Evolutionary conservation across 2,329 filamentous ascomycete species (phyloP).

Genomic region (Xylariaceae sp.): DNA sequence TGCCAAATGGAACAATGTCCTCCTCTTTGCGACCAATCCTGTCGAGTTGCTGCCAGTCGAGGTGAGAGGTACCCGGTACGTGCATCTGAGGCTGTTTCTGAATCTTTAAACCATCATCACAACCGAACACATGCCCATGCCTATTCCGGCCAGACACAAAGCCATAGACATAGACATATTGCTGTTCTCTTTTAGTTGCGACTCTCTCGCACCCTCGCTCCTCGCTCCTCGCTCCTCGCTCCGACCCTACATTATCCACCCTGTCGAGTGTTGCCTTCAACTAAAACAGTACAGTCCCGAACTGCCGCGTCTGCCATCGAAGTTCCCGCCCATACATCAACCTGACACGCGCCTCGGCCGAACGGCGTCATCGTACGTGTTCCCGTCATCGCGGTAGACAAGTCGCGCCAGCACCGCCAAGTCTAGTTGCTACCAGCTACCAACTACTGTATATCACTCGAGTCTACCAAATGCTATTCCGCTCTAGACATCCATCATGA

Average conservation of each 20-base stretch:
- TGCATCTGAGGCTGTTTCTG: not conserved
- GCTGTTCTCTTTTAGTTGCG: not conserved
- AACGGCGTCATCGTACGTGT: conserved; percentile 18
- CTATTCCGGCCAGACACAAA: no score
- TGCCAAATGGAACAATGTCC: no score
- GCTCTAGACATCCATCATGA: conserved; percentile 36
- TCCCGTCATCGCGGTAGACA: conserved; percentile 7
- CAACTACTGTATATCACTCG: not conserved
- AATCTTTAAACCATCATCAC: no score
- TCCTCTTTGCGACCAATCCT: no score
- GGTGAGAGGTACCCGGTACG: not conserved
- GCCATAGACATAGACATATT: not conserved
- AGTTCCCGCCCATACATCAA: not conserved
- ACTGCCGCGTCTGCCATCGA: not conserved
- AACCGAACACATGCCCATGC: no score
- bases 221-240: no score
- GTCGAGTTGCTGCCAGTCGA: not conserved
- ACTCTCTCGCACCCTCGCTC: not conserved
- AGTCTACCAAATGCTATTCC: conserved; percentile 23
- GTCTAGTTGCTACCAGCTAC: not conserved
- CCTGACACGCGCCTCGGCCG: conserved; percentile 19
- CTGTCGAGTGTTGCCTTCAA: no score
- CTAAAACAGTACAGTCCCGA: not conserved
- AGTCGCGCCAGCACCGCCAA: conserved; percentile 1
- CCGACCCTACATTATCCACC: no score